A percentile compares a stretch with the other conserved stretches of the same genome.
Conservation (phyloP, 805 yeast species). For the Sugiyamaella valdiviana region DNA sequence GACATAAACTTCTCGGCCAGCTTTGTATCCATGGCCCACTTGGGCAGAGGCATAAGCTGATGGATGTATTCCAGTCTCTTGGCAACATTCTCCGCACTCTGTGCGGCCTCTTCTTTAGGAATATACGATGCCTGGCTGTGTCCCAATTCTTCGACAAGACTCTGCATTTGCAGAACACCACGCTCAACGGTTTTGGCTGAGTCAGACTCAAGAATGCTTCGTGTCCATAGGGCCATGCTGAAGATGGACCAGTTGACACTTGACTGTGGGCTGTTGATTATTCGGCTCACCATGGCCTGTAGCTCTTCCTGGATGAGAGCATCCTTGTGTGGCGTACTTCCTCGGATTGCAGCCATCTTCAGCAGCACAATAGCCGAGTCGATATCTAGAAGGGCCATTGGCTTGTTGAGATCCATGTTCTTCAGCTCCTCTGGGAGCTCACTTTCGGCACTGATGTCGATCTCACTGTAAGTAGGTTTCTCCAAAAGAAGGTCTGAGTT, state of each 20-base stretch:
- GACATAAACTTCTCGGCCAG: conserved; percentile 85
- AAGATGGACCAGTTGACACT: conserved; percentile 68
- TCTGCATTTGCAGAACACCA: conserved; percentile 88
- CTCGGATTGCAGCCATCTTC: conserved; percentile 55
- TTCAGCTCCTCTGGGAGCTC: conserved; percentile 32
- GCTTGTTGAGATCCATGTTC: conserved; percentile 69
- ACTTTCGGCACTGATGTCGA: conserved; percentile 38
- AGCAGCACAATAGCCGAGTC: conserved; percentile 73
- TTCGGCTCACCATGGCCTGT: conserved; percentile 66
- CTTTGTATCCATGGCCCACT: conserved; percentile 75
- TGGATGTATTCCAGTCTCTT: conserved; percentile 65
- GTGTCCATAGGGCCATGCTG: conserved; percentile 80
- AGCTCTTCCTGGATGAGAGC: conserved; percentile 75
- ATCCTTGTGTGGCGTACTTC: conserved; percentile 65
- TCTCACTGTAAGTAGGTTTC: conserved; percentile 51
- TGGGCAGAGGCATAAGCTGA: conserved; percentile 69
- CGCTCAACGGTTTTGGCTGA: conserved; percentile 86
- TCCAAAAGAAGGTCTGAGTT: conserved; percentile 77
- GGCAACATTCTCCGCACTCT: conserved; percentile 34
- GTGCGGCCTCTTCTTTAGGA: conserved; percentile 24
- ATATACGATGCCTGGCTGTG: conserved; percentile 49
- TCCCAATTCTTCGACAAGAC: conserved; percentile 83
- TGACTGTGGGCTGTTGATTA: conserved; percentile 47
- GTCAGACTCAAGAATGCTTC: conserved; percentile 75
- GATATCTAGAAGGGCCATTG: conserved; percentile 61